Evolutionary conservation across 495 filamentous ascomycete species (phyloP), one percentile per base, ranked within the genome.

Genomic region (Cenococcum geophilum): DNA sequence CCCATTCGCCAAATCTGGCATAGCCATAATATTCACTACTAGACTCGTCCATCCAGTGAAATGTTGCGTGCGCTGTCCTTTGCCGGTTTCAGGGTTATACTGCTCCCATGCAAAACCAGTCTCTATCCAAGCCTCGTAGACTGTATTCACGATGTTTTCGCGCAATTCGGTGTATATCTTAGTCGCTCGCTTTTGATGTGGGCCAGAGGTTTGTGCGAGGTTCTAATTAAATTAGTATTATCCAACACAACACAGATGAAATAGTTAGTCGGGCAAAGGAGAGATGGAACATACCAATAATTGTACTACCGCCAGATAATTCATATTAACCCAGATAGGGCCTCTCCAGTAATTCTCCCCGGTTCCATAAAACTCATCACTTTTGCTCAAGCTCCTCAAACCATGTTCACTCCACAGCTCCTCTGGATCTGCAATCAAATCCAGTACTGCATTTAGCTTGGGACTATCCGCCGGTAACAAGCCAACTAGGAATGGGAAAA

Each of bases 81-180:
- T 80, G 51, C 93, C 93, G 4, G 87, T 96, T 63, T 96, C 89
- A 0, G 92, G 89, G 73, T 96, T 91, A 75, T 97, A 98, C 75
- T 98, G 93, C 72, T 98, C 93, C 95, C 95, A 98, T 10, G 95
- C 93, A 73, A 97, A 98, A 18, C 92, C 91, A 0, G 93, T 98
- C 62, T 87, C 80, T 71, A 85, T 79, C 93, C 93, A 98, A 69
- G 84, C 82, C 40, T 83, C 77, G 77, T 87, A 97, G 54, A 98
- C 89, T 27, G 91, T 97, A 50, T 91, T 81, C 35, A 97, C 89
- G 43, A 98, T 75, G 68, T 95, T 97, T 67, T 80, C 81, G 37
- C 93, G 83, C 27, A 98, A 81, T 0, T 81, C 74, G 23, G 77
- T 82, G 74, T 96, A 97, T 57, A 96, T 80, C 40, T 82, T 78